Base-by-base conservation (phyloP, 1,284 basidiomycete species). In the Tranzscheliella williamsii region DNA sequence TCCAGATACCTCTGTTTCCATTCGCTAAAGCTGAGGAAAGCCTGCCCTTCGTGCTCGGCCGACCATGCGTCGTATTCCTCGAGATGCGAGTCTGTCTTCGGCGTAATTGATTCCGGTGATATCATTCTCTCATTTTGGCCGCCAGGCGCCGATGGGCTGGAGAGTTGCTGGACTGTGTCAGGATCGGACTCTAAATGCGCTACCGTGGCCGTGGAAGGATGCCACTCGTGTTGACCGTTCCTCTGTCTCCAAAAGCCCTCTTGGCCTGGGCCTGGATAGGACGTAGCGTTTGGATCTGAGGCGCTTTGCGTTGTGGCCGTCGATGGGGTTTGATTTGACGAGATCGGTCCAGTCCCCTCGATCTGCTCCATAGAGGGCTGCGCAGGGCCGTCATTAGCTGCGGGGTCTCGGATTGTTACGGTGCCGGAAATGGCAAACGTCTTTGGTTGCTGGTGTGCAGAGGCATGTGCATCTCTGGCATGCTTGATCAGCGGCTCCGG, bases 191-290 rank as follows among this genome's bases (percentile, higher is more conserved):
- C n/a, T 29, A n/a, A 29, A 9, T 29, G 27, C n/a, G 11, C 27
- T 9, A 11, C 27, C 9, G 27, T 29, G 27, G 11, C 26, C 3
- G 50, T 30, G 4, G 50, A 37, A 13, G 60, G 60, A 20, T 53
- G 46, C 60, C 60, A 63, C 26, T 63, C 60, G 26, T 57, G 50
- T 15, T 20, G 37, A 12, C 60, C 60, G 23, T 63, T 46, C 24
- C 54, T 55, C 24, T 63, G 60, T 27, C 60, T 52, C 60, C 60
- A 63, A 24, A 57, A 63, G 11, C 60, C 60, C 17, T 57, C 60
- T 24, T 57, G 54, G 15, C 38, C 37, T 3, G 60, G 60, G 6
- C 51, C 54, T 3, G 60, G 60, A 20, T 57, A 63, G 7, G 49
- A 9, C 27, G n/a, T n/a, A n/a, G n/a, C n/a, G n/a, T n/a, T n/a